phyloP scores from a whole-genome alignment of 129 eudicot species.

The Pittosporum tobira region DNA sequence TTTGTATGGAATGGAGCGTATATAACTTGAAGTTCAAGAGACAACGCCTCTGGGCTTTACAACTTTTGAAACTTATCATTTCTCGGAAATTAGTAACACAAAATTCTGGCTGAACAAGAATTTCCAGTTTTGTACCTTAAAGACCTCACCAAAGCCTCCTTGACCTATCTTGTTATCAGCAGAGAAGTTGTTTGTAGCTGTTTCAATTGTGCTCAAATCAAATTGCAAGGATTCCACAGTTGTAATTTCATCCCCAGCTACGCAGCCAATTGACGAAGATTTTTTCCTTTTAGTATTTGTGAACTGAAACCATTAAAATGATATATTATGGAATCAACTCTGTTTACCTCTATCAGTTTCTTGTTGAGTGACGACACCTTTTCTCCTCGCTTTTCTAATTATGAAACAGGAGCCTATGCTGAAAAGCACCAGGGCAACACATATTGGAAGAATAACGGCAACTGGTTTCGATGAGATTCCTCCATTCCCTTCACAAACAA shows the following conservation, averaged over 20 bases:
- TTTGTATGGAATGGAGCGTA: no score
- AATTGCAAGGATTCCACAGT: conserved; percentile 19
- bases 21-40: no score
- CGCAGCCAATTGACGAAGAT: no score
- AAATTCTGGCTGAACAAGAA: not conserved
- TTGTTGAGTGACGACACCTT: not conserved
- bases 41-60: no score
- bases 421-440: conserved; percentile 5
- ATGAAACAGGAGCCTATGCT: not conserved
- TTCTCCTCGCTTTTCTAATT: conserved; percentile 6
- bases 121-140: conserved; percentile 13
- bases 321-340: not conserved
- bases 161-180: conserved; percentile 23
- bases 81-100: not conserved
- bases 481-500: conserved; percentile 15
- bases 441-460: conserved; percentile 9
- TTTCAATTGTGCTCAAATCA: conserved; percentile 16
- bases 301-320: not conserved
- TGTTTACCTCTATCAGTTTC: conserved; percentile 6
- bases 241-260: conserved; percentile 12
- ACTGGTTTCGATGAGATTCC: conserved; percentile 7
- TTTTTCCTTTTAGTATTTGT: not conserved
- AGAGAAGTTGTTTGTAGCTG: conserved; percentile 27
- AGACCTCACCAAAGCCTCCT: conserved; percentile 33
- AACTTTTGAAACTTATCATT: no score